These are phyloP conservation scores for Cladosporium sp. DNA, from an alignment of 2,329 filamentous ascomycete genomes.

Conservation along the genomic window DNA sequence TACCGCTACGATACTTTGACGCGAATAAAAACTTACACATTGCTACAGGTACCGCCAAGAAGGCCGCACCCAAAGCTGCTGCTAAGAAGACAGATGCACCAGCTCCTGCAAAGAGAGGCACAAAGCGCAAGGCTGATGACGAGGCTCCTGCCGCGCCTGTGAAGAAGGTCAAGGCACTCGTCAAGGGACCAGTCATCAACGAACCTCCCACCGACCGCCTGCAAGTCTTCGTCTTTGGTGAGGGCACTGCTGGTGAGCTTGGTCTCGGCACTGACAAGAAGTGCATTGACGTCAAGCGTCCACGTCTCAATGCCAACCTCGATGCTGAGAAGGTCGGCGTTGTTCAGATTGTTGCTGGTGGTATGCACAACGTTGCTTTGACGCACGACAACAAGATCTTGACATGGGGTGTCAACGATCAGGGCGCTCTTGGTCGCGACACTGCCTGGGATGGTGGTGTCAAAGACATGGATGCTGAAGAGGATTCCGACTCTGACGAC, in stretches of 20 bases:
- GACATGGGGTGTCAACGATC: slow-evolving; percentile 85
- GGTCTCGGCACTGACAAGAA: slow-evolving; percentile 67
- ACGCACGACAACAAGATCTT: slow-evolving; percentile 77
- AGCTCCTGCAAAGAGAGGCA: slow-evolving; percentile 18
- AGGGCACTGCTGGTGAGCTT: slow-evolving; percentile 76
- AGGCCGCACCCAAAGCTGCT: slow-evolving; percentile 22
- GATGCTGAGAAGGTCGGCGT: slow-evolving; percentile 57
- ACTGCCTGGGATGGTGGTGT: slow-evolving; percentile 64
- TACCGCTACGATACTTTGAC: slow-evolving; percentile 16
- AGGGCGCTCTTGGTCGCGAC: slow-evolving; percentile 72
- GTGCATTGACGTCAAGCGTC: slow-evolving; percentile 68
- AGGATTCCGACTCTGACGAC: slow-evolving; percentile 50
- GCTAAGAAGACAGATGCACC: slow-evolving; percentile 16
- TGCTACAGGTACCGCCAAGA: slow-evolving; percentile 21
- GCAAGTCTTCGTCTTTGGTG: slow-evolving; percentile 76
- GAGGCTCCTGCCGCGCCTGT: slow-evolving; percentile 24
- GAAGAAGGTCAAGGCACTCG: slow-evolving; percentile 28
- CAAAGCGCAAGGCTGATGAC: slow-evolving; percentile 28
- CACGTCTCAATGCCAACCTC: slow-evolving; percentile 63
- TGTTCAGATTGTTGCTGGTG: slow-evolving; percentile 71
- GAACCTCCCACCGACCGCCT: slow-evolving; percentile 58
- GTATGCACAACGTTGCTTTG: slow-evolving; percentile 75
- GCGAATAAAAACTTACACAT: slow-evolving; percentile 19
- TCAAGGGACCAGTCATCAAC: slow-evolving; percentile 52
- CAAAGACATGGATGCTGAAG: slow-evolving; percentile 51